Evolutionary conservation across 2,329 filamentous ascomycete genomes (phyloP).

Genomic region (Aspergillus pseudoterreus): DNA sequence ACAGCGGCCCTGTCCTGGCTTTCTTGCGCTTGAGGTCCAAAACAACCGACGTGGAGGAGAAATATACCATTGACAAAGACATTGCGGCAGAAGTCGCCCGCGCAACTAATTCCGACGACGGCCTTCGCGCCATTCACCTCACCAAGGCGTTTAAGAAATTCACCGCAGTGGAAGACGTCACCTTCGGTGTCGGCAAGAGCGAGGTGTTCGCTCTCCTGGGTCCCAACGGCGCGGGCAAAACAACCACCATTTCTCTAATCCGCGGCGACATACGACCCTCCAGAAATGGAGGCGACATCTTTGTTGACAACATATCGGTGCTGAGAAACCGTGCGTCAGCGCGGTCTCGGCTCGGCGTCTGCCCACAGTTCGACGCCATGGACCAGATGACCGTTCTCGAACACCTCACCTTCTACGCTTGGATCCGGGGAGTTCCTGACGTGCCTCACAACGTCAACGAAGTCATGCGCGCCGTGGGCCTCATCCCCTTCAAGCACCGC

Average conservation of each 20-base stretch:
- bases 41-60: slow-evolving; percentile 40
- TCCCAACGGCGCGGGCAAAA: slow-evolving; percentile 89
- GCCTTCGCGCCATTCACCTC: slow-evolving; percentile 73
- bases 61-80: slow-evolving; percentile 50
- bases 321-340: slow-evolving; percentile 68
- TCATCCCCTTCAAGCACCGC: slow-evolving; percentile 65
- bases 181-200: slow-evolving; percentile 73
- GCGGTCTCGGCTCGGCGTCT: slow-evolving; percentile 78
- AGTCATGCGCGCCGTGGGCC: slow-evolving; percentile 75
- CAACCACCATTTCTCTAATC: slow-evolving; percentile 82
- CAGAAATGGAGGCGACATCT: slow-evolving; percentile 68
- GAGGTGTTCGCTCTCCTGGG: slow-evolving; percentile 88
- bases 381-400: slow-evolving; percentile 88
- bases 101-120: slow-evolving; percentile 60
- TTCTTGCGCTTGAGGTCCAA: slow-evolving; percentile 46
- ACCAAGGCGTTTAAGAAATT: slow-evolving; percentile 75
- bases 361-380: slow-evolving; percentile 82
- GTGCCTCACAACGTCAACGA: slow-evolving; percentile 73
- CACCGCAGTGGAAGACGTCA: slow-evolving; percentile 81
- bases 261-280: slow-evolving; percentile 80
- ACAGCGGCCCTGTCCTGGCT: slow-evolving; percentile 66
- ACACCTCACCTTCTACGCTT: slow-evolving; percentile 83
- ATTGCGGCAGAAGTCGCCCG: slow-evolving; percentile 62
- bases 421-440: slow-evolving; percentile 72
- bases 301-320: slow-evolving; percentile 75